Evolutionary conservation across 371 early-diverging fungal species (phyloP), one percentile per base, ranked within the genome.

Genomic region (Circinella umbellata): DNA sequence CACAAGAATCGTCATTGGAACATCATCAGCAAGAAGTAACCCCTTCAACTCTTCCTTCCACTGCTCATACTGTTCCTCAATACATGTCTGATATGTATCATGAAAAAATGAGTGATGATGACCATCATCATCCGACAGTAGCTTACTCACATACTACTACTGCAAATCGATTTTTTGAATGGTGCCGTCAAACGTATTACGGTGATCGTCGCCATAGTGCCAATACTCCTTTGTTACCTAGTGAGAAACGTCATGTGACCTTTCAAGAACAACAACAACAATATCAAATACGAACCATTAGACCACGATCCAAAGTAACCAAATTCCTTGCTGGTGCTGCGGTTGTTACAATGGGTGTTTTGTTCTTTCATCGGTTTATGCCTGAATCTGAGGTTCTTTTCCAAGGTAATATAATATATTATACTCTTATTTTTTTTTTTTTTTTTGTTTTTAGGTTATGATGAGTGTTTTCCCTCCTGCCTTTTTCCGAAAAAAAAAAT

Each of bases 41-140:
- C 5, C 0, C 51, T 17, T 51, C 51, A 13, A 14, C 15, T 1
- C 51, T 15, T 14, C 51, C 51, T 51, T 51, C 51, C 8, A 4
- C 8, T n/a, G 53, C 35, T 36, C 37, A 17, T 64, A 11, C 49
- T n/a, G 48, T 42, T 15, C 68, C 37, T 27, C 68, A 67, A 20
- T 59, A 59, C 61, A 67, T 67, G 68, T 67, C 68, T 27, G 68
- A 67, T 54, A 17, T 38, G 11, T n/a, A 42, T 49, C 51, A 54
- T 38, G 69, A 46, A 49, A 67, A 63, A 57, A 9, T 34, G 47
- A 15, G 51, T 15, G 51, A 51, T 51, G 51, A 51, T 38, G 27
- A 27, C 27, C 27, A 27, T n/a, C 62, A 10, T 34, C 15, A 18
- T 27, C 34, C 47, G 3, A 38, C 35, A 15, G n/a, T 35, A 37